A percentile compares a stretch with the other conserved stretches of the same genome.
These are phyloP conservation scores for Metschnikowia arizonensis DNA, from an alignment of 805 yeast genomes.

Conservation along the genomic window DNA sequence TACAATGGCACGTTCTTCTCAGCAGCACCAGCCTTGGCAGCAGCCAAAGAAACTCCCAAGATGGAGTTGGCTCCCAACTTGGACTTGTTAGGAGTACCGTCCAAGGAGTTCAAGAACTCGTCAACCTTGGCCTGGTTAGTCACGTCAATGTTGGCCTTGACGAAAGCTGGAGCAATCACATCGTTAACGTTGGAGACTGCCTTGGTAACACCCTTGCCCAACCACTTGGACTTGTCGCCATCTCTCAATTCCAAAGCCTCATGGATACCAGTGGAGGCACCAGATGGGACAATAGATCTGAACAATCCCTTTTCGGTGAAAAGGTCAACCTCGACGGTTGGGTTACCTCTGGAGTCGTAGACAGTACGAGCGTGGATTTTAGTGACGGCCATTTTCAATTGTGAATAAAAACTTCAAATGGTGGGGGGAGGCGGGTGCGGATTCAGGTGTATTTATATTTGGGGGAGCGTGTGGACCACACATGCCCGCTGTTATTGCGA, in stretches of 20 bases:
- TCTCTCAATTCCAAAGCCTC: conserved; percentile 99
- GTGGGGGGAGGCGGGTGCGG: conserved; percentile 11
- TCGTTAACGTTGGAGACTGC: conserved; percentile 96
- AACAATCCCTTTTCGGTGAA: conserved; percentile 88
- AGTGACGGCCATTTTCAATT: conserved; percentile 65
- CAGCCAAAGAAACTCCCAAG: conserved; percentile 96
- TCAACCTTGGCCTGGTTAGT: conserved; percentile 84
- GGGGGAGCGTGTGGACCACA: conserved; percentile 22
- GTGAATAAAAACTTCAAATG: conserved; percentile 8
- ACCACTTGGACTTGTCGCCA: conserved; percentile 95
- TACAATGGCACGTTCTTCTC: conserved; percentile 91
- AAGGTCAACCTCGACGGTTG: conserved; percentile 98
- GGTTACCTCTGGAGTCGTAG: conserved; percentile 99
- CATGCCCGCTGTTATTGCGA: conserved; percentile 17
- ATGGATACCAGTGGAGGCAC: conserved; percentile 98
- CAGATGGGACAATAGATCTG: conserved; percentile 98
- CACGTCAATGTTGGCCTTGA: conserved; percentile 78
- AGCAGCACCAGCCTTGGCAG: conserved; percentile 97
- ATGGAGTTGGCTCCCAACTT: conserved; percentile 98
- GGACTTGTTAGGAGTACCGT: conserved; percentile 96
- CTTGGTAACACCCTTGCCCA: conserved; percentile 96
- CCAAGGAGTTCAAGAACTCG: conserved; percentile 78
- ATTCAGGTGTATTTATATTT: conserved; percentile 14
- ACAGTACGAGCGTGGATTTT: conserved; percentile 93
- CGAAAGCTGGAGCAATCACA: conserved; percentile 88